Evolutionary conservation across 1,139 yeast genomes (phyloP).

Genomic region (Protomyces lactucae-debilis): DNA sequence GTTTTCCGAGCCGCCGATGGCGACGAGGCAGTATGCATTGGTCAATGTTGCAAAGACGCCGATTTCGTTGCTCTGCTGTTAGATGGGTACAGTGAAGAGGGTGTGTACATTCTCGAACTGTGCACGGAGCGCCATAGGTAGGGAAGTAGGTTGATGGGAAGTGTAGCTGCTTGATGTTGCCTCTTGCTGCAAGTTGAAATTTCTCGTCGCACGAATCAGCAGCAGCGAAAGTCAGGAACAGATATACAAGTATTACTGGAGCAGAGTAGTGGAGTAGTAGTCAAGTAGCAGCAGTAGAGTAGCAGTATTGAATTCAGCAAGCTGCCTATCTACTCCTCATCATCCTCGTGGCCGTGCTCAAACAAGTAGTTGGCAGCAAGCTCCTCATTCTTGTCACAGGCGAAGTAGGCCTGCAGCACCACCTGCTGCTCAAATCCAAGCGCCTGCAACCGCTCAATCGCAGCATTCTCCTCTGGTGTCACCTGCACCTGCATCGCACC

Average conservation of each 20-base stretch:
- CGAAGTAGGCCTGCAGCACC: constrained; percentile 92
- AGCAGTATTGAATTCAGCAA: background rate
- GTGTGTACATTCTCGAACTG: constrained; percentile 19
- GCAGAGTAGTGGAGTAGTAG: background rate
- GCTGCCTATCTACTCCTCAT: constrained; percentile 30
- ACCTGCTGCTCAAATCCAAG: constrained; percentile 84
- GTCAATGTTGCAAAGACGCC: constrained; percentile 97
- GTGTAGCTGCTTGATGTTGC: background rate
- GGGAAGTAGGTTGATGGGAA: background rate
- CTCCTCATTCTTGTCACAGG: constrained; percentile 97
- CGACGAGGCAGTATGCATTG: constrained; percentile 91
- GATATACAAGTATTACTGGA: background rate
- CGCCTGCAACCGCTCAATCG: constrained; percentile 80
- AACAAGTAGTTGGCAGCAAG: constrained; percentile 39
- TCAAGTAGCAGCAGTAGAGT: background rate
- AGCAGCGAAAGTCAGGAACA: background rate
- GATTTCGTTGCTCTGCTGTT: constrained; percentile 43
- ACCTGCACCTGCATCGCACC: constrained; percentile 51
- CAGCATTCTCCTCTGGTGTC: constrained; percentile 79
- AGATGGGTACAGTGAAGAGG: background rate
- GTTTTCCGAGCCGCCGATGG: constrained; percentile 97
- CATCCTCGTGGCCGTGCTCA: constrained; percentile 40
- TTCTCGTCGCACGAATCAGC: background rate
- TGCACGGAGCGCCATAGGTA: constrained; percentile 19
- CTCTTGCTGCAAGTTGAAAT: background rate